Evolutionary conservation across 495 filamentous ascomycete species (phyloP), one percentile per base, ranked within the genome.

Genomic region (Hypoxylon rickii): DNA sequence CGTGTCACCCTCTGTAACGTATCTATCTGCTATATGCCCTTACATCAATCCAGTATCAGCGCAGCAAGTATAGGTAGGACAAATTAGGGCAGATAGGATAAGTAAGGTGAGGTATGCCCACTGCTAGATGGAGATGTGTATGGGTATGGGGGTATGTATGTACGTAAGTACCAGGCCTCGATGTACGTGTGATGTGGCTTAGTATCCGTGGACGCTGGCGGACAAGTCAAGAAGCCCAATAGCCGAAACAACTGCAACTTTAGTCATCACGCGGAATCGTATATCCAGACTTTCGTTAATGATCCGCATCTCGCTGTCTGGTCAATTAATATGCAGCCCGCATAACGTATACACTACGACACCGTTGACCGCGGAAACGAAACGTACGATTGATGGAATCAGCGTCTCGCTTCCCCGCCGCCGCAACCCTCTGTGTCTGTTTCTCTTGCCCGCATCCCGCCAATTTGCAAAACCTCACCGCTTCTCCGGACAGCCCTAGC

Each of bases 401-500:
- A 62, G 58, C 46, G 42, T 51, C 26, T 50, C 51, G 50, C 36
- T 40, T 44, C 58, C 44, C 51, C 46, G 45, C 37, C 29, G 20
- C 44, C 37, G 36, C n/a, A n/a, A 29, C 4, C 24, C 24, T 29
- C 4, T 29, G 24, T 29, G 10, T 10, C 24, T 39, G 26, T 34
- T 20, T 40, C 24, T 41, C 17, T 37, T 31, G 3, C 32, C 32
- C 7, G 7, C 7, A 12, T 49, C 51, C 58, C 58, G 58, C 58
- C 58, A 51, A 39, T 61, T 61, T 32, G 51, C 51, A 56, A 61
- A 15, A 42, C 41, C 51, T 51, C 58, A 61, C 58, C 58, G 58
- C 58, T 39, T 44, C 51, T 61, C 51, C 33, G 44, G 33, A 37
- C 40, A 43, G 34, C 24, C 51, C 12, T 26, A 34, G 34, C 36